Conservation (phyloP, 805 yeast genomes). For the Saccharomycopsis sp. region DNA sequence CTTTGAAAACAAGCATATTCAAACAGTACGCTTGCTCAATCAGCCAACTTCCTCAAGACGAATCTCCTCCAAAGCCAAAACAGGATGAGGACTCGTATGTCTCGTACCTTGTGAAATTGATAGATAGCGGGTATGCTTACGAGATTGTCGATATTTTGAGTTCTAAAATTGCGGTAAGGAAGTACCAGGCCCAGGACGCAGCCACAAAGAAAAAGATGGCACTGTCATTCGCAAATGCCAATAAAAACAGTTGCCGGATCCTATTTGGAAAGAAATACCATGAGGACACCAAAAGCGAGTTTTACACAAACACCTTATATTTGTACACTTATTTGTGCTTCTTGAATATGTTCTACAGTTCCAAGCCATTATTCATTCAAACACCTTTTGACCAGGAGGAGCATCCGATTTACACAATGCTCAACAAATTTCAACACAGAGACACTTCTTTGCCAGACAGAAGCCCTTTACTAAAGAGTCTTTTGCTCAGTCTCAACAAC, state of each 20-base stretch:
- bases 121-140: slow-evolving; percentile 16
- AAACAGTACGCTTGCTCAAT: slow-evolving; percentile 2
- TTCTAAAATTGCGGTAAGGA: slow-evolving; percentile 11
- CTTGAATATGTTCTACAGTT: slow-evolving; percentile 9
- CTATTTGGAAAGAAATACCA: too few species aligned
- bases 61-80: slow-evolving; percentile 11
- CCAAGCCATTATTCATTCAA: not conserved
- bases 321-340: slow-evolving; percentile 17
- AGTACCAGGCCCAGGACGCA: too few species aligned
- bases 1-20: not conserved
- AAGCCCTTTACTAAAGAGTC: not conserved
- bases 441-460: not conserved
- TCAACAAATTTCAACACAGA: not conserved
- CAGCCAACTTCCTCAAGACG: too few species aligned
- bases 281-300: slow-evolving; percentile 8
- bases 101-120: slow-evolving; percentile 7
- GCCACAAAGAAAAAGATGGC: too few species aligned
- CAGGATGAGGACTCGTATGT: slow-evolving; percentile 10
- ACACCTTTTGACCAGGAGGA: not conserved
- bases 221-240: too few species aligned
- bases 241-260: too few species aligned
- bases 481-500: not conserved
- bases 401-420: not conserved
- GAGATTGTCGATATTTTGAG: slow-evolving; percentile 16
- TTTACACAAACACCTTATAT: slow-evolving; percentile 16